phyloP scores from a whole-genome alignment of 202 grass and related monocot species.

The Schoenoplectus tabernaemontani region DNA sequence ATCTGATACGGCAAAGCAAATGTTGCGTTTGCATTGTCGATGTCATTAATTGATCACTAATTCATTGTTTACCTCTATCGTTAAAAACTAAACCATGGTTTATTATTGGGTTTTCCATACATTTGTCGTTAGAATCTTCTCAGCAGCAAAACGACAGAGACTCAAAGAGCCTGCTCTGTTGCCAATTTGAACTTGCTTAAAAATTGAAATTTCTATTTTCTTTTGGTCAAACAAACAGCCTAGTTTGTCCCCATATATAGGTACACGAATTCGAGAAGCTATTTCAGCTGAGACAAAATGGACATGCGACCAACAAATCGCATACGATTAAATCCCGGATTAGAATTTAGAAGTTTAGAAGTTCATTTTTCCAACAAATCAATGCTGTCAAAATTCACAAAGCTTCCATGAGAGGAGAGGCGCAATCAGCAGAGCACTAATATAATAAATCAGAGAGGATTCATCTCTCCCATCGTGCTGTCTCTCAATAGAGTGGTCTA shows the following conservation, averaged over 20 bases:
- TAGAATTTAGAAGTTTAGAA: neutral
- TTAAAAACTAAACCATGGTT: neutral
- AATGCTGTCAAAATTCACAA: too few species aligned
- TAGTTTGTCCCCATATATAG: neutral
- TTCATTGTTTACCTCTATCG: neutral
- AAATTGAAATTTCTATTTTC: neutral
- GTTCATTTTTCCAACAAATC: too few species aligned
- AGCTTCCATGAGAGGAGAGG: too few species aligned
- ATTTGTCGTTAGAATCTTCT: conserved; percentile 48
- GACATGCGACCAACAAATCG: neutral
- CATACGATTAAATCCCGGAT: neutral
- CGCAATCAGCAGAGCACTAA: too few species aligned
- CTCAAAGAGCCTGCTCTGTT: neutral
- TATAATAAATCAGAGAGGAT: too few species aligned
- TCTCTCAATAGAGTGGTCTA: too few species aligned
- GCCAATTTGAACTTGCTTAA: neutral
- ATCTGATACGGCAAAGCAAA: neutral
- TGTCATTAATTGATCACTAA: neutral
- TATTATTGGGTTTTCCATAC: neutral
- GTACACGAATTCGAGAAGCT: neutral
- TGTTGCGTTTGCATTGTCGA: neutral
- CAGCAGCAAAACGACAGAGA: conserved; percentile 45
- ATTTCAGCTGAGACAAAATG: neutral
- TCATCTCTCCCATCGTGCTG: too few species aligned
- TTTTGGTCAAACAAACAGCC: neutral